These are phyloP conservation scores for Neocallimastix lanati DNA, from an alignment of 192 early-diverging fungal species.

Conservation along the genomic window DNA sequence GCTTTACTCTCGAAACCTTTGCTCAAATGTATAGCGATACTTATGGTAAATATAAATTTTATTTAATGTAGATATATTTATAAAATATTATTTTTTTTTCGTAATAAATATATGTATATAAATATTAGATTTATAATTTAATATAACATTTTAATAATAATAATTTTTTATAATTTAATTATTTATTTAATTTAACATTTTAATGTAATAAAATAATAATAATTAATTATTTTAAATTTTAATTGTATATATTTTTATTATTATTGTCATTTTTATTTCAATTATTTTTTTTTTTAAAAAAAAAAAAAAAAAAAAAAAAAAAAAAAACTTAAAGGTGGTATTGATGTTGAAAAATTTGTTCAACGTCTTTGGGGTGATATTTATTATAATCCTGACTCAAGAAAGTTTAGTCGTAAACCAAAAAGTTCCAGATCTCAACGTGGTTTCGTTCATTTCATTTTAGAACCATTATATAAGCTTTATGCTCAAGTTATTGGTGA, in stretches of 20 bases:
- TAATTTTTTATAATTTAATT: no score
- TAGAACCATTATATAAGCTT: slow-evolving; percentile 88
- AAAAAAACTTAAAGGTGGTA: slow-evolving; percentile 17
- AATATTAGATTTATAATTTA: no score
- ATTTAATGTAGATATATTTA: neutral
- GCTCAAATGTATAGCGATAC: slow-evolving; percentile 72
- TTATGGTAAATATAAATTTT: slow-evolving; percentile 24
- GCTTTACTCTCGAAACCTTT: slow-evolving; percentile 81
- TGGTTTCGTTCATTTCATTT: slow-evolving; percentile 88
- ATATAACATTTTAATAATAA: no score
- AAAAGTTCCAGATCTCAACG: slow-evolving; percentile 28
- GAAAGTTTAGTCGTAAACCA: slow-evolving; percentile 63
- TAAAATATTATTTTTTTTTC: no score
- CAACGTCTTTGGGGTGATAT: slow-evolving; percentile 94
- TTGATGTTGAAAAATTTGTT: slow-evolving; percentile 65
- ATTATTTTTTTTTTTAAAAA: no score
- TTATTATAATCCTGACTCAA: slow-evolving; percentile 60
- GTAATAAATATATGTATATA: no score
- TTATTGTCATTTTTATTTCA: slow-evolving; percentile 2
- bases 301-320: no score
- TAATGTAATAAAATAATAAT: no score
- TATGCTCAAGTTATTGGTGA: slow-evolving; percentile 71
- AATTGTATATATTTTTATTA: neutral
- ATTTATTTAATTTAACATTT: no score
- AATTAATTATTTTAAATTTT: no score